These are phyloP conservation scores for Sisymbrium altissimum DNA, from an alignment of 345 rosid genomes.

Conservation along the genomic window DNA sequence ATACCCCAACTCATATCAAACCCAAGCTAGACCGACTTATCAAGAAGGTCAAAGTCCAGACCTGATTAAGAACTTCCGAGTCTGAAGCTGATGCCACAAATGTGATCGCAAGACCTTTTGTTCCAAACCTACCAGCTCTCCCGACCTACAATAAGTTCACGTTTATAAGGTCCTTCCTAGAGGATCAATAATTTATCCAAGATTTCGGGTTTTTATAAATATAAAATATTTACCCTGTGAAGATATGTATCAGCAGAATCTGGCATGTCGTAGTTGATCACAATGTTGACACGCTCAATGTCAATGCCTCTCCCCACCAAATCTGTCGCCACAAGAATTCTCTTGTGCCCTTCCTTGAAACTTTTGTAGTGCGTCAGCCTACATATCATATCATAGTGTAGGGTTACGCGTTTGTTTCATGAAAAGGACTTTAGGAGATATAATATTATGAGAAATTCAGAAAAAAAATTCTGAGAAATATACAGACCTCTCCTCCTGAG, in stretches of 20 bases:
- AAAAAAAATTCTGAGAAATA: neutral
- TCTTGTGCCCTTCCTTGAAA: conserved; percentile 97
- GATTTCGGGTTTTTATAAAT: neutral
- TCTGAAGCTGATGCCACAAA: conserved; percentile 91
- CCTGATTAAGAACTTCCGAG: conserved; percentile 95
- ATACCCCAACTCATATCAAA: neutral
- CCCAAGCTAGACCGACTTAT: neutral
- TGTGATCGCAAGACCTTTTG: conserved; percentile 96
- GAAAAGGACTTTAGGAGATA: neutral
- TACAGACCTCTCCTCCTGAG: conserved; percentile 91
- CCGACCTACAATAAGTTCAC: conserved; percentile 56
- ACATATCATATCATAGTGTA: neutral
- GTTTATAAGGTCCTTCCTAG: neutral
- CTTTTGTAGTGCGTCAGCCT: conserved; percentile 97
- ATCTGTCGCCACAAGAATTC: conserved; percentile 98
- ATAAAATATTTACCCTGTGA: conserved; percentile 58
- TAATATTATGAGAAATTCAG: neutral
- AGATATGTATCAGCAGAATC: conserved; percentile 98
- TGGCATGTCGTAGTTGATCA: conserved; percentile 98
- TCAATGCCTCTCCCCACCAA: conserved; percentile 97
- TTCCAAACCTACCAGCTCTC: conserved; percentile 98
- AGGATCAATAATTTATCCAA: neutral
- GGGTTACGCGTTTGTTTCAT: neutral
- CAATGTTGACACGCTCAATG: conserved; percentile 97
- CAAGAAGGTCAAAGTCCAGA: conserved; percentile 12